phyloP scores from a whole-genome alignment of 345 rosid genomes.

The Ceriops tagal region DNA sequence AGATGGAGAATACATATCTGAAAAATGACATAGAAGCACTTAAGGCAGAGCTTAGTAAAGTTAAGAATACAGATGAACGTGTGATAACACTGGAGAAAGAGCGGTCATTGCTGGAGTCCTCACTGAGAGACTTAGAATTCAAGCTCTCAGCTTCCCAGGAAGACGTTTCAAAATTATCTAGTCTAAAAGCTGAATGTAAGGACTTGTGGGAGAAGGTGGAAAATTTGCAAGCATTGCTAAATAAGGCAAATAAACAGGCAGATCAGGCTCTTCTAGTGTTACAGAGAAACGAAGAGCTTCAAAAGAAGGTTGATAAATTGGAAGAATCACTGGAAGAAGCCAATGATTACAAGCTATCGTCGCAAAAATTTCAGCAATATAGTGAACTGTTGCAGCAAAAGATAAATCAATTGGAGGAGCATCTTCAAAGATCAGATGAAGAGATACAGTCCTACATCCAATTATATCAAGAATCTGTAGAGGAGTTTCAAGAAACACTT shows the following conservation, averaged over 20 bases:
- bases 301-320: constrained; percentile 70
- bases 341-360: constrained; percentile 58
- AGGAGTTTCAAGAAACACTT: constrained; percentile 83
- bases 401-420: constrained; percentile 76
- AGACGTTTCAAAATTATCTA: constrained; percentile 62
- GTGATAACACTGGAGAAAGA: constrained; percentile 64
- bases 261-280: constrained; percentile 73
- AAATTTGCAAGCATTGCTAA: constrained; percentile 55
- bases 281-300: constrained; percentile 82
- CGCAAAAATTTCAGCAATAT: constrained; percentile 67
- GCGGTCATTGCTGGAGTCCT: constrained; percentile 52
- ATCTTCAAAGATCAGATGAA: constrained; percentile 80
- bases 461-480: constrained; percentile 76
- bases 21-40: constrained; percentile 64
- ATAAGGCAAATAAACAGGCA: constrained; percentile 74
- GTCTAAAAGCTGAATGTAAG: constrained; percentile 64
- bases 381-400: constrained; percentile 84
- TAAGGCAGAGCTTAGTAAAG: constrained; percentile 44
- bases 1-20: constrained; percentile 58
- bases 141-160: constrained; percentile 64
- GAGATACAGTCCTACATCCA: constrained; percentile 70
- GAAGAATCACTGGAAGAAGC: constrained; percentile 82
- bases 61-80: constrained; percentile 62
- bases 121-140: constrained; percentile 66
- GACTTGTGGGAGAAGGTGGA: constrained; percentile 72